Evolutionary conservation across 352 stramenopile genomes (phyloP).

Genomic region (Paralagenidium karlingii): DNA sequence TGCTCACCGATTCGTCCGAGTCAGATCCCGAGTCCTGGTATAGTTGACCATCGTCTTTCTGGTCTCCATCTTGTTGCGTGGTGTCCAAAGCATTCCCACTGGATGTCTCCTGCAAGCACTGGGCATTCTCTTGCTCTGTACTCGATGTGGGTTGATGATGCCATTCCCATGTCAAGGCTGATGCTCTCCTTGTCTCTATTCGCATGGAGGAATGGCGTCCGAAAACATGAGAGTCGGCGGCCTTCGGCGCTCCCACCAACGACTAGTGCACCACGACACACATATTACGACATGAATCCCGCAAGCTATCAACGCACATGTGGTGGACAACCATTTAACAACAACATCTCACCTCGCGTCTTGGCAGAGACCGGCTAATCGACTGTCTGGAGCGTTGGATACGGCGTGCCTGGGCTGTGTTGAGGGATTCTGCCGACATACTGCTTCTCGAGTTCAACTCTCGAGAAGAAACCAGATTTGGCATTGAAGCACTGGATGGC

Average conservation of each 20-base stretch:
- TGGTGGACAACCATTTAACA: constrained; percentile 1
- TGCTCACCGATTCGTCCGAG: constrained; percentile 10
- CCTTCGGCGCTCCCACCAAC: constrained; percentile 19
- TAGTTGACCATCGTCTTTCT: constrained; percentile 2
- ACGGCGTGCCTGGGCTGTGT: too few relatives aligned
- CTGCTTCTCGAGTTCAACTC: too few relatives aligned
- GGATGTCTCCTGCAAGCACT: not conserved
- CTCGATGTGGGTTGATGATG: not conserved
- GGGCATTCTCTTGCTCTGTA: not conserved
- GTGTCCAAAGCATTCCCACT: constrained; percentile 4
- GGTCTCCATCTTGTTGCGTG: not conserved
- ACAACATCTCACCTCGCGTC: not conserved
- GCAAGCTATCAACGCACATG: constrained; percentile 1
- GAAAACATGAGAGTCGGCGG: constrained; percentile 13
- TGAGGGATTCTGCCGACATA: too few relatives aligned
- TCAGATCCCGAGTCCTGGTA: constrained; percentile 8
- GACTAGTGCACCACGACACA: constrained; percentile 9
- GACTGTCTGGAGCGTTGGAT: not conserved
- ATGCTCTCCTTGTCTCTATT: constrained; percentile 26
- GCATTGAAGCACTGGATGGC: too few relatives aligned
- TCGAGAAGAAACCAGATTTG: too few relatives aligned
- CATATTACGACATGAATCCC: constrained; percentile 1
- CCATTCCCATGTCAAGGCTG: constrained; percentile 48
- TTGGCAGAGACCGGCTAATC: not conserved
- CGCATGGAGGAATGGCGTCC: constrained; percentile 36